These are phyloP conservation scores for Anthoceros angustus DNA, from an alignment of 225 moss, liverwort and hornwort genomes.

Conservation along the genomic window DNA sequence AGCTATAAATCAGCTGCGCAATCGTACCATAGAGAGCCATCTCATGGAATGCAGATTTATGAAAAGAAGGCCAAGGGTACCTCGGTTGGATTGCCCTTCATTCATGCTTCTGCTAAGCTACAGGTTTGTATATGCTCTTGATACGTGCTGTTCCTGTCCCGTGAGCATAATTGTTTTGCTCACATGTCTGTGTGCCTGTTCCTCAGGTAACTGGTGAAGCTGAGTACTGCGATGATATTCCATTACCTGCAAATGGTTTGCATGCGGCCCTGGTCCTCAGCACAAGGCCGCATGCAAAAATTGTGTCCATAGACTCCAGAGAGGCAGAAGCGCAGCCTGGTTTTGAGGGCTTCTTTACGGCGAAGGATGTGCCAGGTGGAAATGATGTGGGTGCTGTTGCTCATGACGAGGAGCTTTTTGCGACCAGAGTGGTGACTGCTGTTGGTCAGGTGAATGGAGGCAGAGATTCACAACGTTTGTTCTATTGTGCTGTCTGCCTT, in stretches of 20 bases:
- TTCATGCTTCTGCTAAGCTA: slow-evolving; percentile 84
- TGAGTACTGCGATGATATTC: slow-evolving; percentile 81
- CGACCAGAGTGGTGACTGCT: slow-evolving; percentile 53
- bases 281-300: slow-evolving; percentile 63
- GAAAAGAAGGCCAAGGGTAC: slow-evolving; percentile 34
- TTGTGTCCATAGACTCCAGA: slow-evolving; percentile 51
- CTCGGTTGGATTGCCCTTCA: slow-evolving; percentile 69
- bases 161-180: neutral
- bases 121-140: slow-evolving; percentile 30
- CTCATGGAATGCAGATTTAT: slow-evolving; percentile 55
- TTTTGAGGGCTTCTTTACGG: slow-evolving; percentile 57
- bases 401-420: slow-evolving; percentile 80
- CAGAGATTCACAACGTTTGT: too few relatives aligned
- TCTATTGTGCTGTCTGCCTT: too few relatives aligned
- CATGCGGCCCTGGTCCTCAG: slow-evolving; percentile 78
- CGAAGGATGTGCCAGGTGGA: slow-evolving; percentile 64
- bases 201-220: slow-evolving; percentile 83
- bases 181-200: neutral
- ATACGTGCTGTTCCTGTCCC: neutral
- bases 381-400: slow-evolving; percentile 75
- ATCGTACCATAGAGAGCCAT: slow-evolving; percentile 45
- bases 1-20: slow-evolving; percentile 68
- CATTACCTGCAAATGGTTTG: slow-evolving; percentile 45
- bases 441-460: slow-evolving; percentile 46
- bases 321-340: slow-evolving; percentile 56